Conservation (phyloP, 2,329 filamentous ascomycete genomes). For the Penicillium sp. region DNA sequence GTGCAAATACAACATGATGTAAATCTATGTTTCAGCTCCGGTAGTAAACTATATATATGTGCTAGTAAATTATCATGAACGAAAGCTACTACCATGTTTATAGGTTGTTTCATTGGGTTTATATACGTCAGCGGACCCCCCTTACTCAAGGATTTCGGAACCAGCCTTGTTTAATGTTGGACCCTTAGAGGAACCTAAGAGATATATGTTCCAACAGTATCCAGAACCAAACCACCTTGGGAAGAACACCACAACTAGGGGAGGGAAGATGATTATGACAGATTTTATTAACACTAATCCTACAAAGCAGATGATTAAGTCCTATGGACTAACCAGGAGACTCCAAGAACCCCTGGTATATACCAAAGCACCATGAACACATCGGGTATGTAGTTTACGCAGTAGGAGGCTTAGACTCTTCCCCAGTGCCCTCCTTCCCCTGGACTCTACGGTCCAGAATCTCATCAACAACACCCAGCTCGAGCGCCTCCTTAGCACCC, state of each 20-base stretch:
- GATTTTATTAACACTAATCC: not conserved
- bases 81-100: not conserved
- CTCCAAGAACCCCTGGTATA: not conserved
- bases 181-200: no score
- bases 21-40: not conserved
- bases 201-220: not conserved
- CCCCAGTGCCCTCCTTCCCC: slow-evolving; percentile 16
- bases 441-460: slow-evolving; percentile 53
- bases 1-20: slow-evolving; percentile 17
- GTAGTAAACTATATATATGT: not conserved
- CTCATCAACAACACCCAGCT: slow-evolving; percentile 85
- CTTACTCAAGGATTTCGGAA: no score
- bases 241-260: fast-evolving
- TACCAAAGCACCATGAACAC: not conserved
- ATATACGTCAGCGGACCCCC: not conserved
- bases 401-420: slow-evolving; percentile 19
- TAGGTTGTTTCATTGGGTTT: no score
- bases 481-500: slow-evolving; percentile 75
- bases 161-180: not conserved
- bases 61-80: not conserved
- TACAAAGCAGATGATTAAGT: not conserved
- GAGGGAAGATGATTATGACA: not conserved
- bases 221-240: not conserved
- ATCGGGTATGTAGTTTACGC: slow-evolving; percentile 3
- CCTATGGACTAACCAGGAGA: not conserved